Percentiles rank a stretch among this genome's conserved stretches.
Evolutionary conservation across 2,329 filamentous ascomycete species (phyloP).

Genomic region (Elsinoe fawcettii): DNA sequence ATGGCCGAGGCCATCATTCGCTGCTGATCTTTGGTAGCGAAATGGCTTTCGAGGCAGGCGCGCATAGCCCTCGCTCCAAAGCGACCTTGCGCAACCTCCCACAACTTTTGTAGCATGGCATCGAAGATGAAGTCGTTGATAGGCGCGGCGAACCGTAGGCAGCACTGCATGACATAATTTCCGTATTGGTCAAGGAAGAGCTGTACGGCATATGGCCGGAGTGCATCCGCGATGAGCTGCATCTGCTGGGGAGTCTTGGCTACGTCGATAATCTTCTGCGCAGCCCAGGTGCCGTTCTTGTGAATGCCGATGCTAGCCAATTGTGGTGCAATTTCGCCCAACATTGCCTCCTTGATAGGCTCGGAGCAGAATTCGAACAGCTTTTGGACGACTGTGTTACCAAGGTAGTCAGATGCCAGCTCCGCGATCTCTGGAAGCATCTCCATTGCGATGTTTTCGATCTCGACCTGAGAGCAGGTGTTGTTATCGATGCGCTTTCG

Average conservation of each 20-base stretch:
- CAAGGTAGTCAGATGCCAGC: conserved; percentile 88
- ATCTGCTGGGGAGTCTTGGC: conserved; percentile 80
- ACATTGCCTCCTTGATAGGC: conserved; percentile 81
- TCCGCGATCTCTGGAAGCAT: conserved; percentile 98
- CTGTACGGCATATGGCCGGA: conserved; percentile 79
- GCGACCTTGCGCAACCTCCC: conserved; percentile 85
- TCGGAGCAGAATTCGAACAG: conserved; percentile 95
- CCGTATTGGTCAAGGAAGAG: conserved; percentile 96
- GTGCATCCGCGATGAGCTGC: conserved; percentile 71
- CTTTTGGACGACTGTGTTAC: conserved; percentile 99
- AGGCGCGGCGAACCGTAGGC: conserved; percentile 79
- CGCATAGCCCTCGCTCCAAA: conserved; percentile 95
- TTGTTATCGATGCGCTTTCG: conserved; percentile 97
- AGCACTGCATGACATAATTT: conserved; percentile 97
- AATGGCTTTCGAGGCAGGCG: conserved; percentile 91
- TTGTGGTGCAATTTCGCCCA: conserved; percentile 78
- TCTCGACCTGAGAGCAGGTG: conserved; percentile 73
- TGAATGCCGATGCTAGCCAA: conserved; percentile 94
- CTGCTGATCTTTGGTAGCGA: conserved; percentile 91
- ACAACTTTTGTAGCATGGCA: conserved; percentile 87
- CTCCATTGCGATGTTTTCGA: conserved; percentile 81
- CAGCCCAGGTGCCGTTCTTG: conserved; percentile 99
- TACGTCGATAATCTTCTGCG: conserved; percentile 98
- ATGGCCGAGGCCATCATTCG: conserved; percentile 89
- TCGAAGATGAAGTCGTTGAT: conserved; percentile 98